These are phyloP conservation scores for Elaeis guineensis DNA, from an alignment of 176 grass and related monocot species.

Conservation along the genomic window DNA sequence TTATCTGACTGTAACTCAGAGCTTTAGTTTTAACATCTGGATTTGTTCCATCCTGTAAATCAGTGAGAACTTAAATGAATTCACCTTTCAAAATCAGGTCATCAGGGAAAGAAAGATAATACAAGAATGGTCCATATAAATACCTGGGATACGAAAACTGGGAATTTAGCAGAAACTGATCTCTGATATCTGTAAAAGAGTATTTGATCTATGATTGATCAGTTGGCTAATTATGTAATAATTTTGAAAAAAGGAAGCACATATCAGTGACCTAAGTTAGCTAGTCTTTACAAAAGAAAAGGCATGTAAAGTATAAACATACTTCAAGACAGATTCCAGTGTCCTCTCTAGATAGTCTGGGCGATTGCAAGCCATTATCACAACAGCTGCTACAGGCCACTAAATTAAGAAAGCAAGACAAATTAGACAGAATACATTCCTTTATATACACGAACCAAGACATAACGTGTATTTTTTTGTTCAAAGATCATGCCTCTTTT, in stretches of 20 bases:
- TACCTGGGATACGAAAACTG: constrained; percentile 97
- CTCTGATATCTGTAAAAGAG: constrained; percentile 62
- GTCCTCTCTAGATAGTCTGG: constrained; percentile 92
- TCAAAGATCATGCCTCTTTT: constrained; percentile 37
- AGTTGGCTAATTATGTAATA: background rate
- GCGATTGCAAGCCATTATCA: constrained; percentile 98
- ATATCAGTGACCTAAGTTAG: background rate
- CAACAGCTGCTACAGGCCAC: constrained; percentile 84
- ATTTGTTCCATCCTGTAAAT: constrained; percentile 87
- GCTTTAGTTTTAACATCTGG: constrained; percentile 89
- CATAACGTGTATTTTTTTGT: no score
- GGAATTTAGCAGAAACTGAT: constrained; percentile 79
- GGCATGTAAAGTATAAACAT: constrained; percentile 7
- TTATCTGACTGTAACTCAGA: constrained; percentile 68
- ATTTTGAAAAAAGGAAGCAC: background rate
- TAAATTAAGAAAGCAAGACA: constrained; percentile 25
- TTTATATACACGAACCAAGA: no score
- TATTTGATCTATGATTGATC: constrained; percentile 4
- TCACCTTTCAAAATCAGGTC: no score
- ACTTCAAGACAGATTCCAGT: constrained; percentile 95
- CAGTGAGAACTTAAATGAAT: no score
- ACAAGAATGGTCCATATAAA: background rate
- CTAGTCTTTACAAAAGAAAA: background rate
- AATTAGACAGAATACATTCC: background rate
- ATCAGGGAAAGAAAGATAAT: constrained; percentile 11